Conservation (phyloP, 108 stramenopile species). For the Tribonema minus region DNA sequence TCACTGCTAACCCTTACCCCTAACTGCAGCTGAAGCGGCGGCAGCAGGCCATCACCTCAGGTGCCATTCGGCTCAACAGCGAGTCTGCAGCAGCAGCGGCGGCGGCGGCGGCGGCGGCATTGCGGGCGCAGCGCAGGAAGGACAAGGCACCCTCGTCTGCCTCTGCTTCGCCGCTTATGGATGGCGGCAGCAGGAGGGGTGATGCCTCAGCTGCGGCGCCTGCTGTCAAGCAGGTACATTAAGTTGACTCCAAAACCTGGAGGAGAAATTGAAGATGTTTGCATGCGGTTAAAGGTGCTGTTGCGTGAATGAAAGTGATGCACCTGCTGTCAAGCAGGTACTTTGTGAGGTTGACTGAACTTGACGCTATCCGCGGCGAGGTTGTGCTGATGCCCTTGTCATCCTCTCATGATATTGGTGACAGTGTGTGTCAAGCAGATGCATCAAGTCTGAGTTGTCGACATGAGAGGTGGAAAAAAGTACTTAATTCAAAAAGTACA, state of each 20-base stretch:
- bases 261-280: background rate
- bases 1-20: background rate
- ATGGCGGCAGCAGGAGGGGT: background rate
- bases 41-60: background rate
- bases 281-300: background rate
- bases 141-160: background rate
- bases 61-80: background rate
- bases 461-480: too few species aligned
- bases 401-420: too few species aligned
- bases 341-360: background rate
- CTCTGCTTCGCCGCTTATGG: background rate
- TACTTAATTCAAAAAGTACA: too few species aligned
- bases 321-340: background rate
- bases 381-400: background rate
- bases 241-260: background rate
- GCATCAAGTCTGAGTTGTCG: too few species aligned
- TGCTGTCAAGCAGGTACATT: background rate
- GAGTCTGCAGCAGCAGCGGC: background rate
- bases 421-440: too few species aligned
- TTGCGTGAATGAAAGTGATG: background rate
- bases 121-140: too few species aligned
- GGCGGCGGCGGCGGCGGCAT: background rate
- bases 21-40: background rate
- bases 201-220: background rate
- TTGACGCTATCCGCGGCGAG: background rate